Base-by-base conservation (phyloP, 2,329 filamentous ascomycete species). In the Fusarium papillatum region DNA sequence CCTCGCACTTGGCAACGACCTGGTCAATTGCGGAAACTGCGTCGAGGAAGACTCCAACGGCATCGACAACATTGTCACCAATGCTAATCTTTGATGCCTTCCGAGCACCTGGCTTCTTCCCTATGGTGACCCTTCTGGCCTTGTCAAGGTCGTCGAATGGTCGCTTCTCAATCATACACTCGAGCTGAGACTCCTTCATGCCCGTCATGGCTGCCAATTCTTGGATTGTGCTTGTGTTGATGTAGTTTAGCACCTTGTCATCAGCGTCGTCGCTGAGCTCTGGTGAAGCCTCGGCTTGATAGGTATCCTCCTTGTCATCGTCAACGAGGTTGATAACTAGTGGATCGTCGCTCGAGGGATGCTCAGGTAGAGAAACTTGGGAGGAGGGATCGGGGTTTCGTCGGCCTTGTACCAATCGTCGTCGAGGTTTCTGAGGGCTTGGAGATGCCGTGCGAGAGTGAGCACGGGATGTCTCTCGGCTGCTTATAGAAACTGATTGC, bases 1-100 rank as follows among this genome's bases (percentile, higher is more conserved):
- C 84, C 80, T 96, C 93, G 80, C 96, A 98, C 74, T 93, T 88
- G 24, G 90, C 87, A 19, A 98, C 95, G 11, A 98, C 90, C 53
- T 93, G 89, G 83, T 98, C 96, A 64, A 98, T 95, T 24, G 95
- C 95, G 74, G 94, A 90, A 77, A 97, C 96, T 1, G 94, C 94
- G 22, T 89, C 89, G 85, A 94, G 93, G 88, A 97, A 98, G 29
- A 94, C 91, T 87, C 92, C 75, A 83, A 90, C 83, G 4, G 86
- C 84, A 19, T 88, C 85, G 5, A 89, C 89, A 13, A 90, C 85
- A 17, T 88, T 85, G 66, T 90, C 85, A 39, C 90, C 90, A 63
- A 90, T 86, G 59, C 86, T 85, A 31, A 88, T 80, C 65, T 86
- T 86, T 62, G 87, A 83, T 2, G 85, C 83, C 60, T 87, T 87